Conservation (phyloP, 768 basidiomycete genomes). For the Naganishia vishniacii region DNA sequence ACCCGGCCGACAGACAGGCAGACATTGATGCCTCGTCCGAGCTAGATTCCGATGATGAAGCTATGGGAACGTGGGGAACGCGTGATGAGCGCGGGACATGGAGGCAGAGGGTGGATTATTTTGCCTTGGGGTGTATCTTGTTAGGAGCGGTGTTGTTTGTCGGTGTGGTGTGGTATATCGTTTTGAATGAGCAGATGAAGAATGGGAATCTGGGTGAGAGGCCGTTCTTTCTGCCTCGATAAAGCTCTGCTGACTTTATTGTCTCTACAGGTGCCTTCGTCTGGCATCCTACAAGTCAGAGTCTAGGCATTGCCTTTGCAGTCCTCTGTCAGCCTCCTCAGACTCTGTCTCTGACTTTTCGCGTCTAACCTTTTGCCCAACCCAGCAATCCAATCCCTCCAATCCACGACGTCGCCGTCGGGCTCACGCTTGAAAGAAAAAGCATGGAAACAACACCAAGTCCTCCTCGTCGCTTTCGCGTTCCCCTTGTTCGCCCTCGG, state of each 20-base stretch:
- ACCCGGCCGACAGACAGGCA: slow-evolving; percentile 4
- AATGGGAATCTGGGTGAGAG: background rate
- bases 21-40: slow-evolving; percentile 17
- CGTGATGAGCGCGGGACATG: slow-evolving; percentile 8
- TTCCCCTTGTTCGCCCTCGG: slow-evolving; percentile 61
- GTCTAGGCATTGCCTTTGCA: slow-evolving; percentile 57
- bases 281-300: slow-evolving; percentile 63
- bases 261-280: slow-evolving; percentile 58
- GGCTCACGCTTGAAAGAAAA: slow-evolving; percentile 55
- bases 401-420: slow-evolving; percentile 54
- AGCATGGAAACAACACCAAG: slow-evolving; percentile 68
- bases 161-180: slow-evolving; percentile 21
- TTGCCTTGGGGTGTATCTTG: slow-evolving; percentile 16
- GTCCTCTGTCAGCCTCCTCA: slow-evolving; percentile 60
- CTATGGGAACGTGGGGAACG: slow-evolving; percentile 24
- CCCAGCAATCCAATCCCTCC: slow-evolving; percentile 68
- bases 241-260: background rate
- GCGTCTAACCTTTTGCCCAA: too few relatives aligned
- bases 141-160: slow-evolving; percentile 18
- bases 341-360: too few relatives aligned
- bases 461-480: slow-evolving; percentile 57
- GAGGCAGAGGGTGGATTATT: slow-evolving; percentile 15
- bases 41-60: slow-evolving; percentile 25
- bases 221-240: background rate
- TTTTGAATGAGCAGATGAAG: slow-evolving; percentile 2